phyloP scores from a whole-genome alignment of 2,329 filamentous ascomycete genomes.

The Alternaria sp. region DNA sequence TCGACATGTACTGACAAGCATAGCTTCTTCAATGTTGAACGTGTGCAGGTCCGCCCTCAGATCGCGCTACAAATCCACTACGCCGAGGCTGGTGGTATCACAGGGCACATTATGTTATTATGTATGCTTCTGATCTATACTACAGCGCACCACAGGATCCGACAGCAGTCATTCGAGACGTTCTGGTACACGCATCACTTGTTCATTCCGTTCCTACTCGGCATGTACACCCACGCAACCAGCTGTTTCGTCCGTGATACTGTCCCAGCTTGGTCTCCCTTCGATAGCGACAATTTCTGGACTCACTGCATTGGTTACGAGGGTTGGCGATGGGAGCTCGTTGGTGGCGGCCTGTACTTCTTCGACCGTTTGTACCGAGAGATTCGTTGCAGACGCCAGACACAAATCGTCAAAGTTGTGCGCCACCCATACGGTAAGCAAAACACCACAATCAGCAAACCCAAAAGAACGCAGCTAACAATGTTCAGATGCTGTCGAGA shows the following conservation, averaged over 20 bases:
- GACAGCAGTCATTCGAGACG: slow-evolving; percentile 96
- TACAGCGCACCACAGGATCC: slow-evolving; percentile 89
- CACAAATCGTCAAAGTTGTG: slow-evolving; percentile 91
- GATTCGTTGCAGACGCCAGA: slow-evolving; percentile 81
- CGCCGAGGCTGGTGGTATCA: slow-evolving; percentile 85
- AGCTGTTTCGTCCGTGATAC: slow-evolving; percentile 96
- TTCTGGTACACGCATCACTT: slow-evolving; percentile 99
- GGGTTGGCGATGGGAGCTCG: slow-evolving; percentile 96
- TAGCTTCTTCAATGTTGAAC: slow-evolving; percentile 95
- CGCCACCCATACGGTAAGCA: slow-evolving; percentile 88
- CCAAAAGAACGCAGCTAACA: slow-evolving; percentile 37
- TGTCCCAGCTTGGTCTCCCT: slow-evolving; percentile 75
- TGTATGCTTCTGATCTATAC: slow-evolving; percentile 99
- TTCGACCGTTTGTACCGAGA: slow-evolving; percentile 90
- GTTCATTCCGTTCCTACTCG: slow-evolving; percentile 95
- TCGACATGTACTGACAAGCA: slow-evolving; percentile 18
- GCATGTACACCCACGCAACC: slow-evolving; percentile 92
- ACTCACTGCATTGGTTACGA: slow-evolving; percentile 92
- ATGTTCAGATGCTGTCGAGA: slow-evolving; percentile 82
- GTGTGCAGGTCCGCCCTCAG: slow-evolving; percentile 78
- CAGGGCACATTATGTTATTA: slow-evolving; percentile 96
- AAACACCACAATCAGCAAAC: not conserved
- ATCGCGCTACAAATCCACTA: slow-evolving; percentile 93
- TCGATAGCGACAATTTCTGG: slow-evolving; percentile 85
- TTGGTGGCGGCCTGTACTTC: slow-evolving; percentile 85